Percentiles rank a stretch among this genome's conserved stretches.
Conservation (phyloP, 441 rosid species). For the Croton laevigatus region DNA sequence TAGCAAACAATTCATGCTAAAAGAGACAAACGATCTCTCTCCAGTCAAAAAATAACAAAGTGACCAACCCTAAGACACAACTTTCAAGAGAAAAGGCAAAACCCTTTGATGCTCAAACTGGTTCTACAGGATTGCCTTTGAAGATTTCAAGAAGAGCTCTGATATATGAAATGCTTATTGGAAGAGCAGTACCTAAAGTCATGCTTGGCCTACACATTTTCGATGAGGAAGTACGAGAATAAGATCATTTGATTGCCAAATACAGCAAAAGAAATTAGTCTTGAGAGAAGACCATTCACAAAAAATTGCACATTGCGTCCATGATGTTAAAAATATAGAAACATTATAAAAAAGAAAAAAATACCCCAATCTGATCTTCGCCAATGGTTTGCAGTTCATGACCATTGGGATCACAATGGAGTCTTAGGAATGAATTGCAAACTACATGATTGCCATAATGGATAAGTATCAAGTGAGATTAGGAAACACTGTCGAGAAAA, state of each 20-base stretch:
- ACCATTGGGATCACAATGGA: neutral
- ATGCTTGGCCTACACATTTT: neutral
- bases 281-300: neutral
- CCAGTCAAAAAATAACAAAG: neutral
- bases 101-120: neutral
- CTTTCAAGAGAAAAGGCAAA: neutral
- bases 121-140: neutral
- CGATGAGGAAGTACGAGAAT: neutral
- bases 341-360: neutral
- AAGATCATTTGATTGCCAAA: neutral
- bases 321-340: neutral
- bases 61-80: neutral
- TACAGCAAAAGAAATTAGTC: neutral
- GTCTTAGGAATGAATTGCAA: conserved; percentile 3
- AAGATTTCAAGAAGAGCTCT: neutral
- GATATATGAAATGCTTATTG: neutral
- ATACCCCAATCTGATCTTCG: neutral
- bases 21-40: neutral
- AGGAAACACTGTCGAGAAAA: neutral
- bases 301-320: conserved; percentile 2
- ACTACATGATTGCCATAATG: neutral
- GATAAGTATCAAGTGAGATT: neutral
- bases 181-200: neutral
- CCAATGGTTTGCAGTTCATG: neutral
- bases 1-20: neutral